Evolutionary conservation across 768 basidiomycete genomes (phyloP), one percentile per base, ranked within the genome.

Genomic region (Phaffia tasmanica): DNA sequence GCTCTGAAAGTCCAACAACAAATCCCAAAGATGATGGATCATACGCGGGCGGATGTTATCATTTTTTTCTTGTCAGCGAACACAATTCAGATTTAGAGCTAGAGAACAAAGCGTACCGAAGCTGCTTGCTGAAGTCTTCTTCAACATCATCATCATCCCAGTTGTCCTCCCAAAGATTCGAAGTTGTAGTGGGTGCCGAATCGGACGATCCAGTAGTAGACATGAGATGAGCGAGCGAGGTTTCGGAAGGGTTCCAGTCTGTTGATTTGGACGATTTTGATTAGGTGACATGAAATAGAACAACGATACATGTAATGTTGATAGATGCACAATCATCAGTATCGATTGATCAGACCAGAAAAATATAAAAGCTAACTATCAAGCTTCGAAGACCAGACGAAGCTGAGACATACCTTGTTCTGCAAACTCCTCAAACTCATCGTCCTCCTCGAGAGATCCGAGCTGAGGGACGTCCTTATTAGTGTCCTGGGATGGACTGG

Each of bases 141-240:
- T 94, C 94, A 69, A 95, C 85, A 77, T 98, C 94, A 78, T 99
- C 95, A 72, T 99, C 95, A 73, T 99, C 95, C 95, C 95, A 99
- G 75, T 97, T 97, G 72, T 98, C 95, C 80, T 99, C 95, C 95
- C 95, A 99, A 15, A 99, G 79, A 73, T 91, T 89, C 76, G 95
- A 86, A 21, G 88, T 87, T 51, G 86, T 86, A 46, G 86, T 86
- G 72, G 84, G 85, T 3, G 86, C 88, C 16, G 81, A 84, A 3
- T 86, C 87, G 2, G 87, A 85, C 4, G 85, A 83, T 2, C 84
- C 81, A 23, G 86, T 86, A 74, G 89, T 70, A 48, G 69, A 70
- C 30, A 73, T 70, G 47, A 73, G 68, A 50, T 63, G 63, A 19
- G 73, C 70, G n/a, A 70, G 68, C 25, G 69, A 70, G 30, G 70